Conservation (phyloP, 257 asterid species). For the Solanum sejunctum region DNA sequence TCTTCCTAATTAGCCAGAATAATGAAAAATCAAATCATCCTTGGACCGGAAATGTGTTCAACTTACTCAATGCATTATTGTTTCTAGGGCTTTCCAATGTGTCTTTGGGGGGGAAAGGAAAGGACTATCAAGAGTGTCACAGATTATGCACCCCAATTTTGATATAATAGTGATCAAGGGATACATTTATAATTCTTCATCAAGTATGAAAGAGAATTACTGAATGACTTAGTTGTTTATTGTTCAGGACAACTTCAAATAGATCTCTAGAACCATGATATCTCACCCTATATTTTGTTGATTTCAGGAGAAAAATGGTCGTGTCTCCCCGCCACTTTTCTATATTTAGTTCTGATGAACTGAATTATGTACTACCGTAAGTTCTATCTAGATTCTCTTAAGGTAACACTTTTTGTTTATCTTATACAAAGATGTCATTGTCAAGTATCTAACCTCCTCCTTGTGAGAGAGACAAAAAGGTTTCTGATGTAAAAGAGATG, state of each 20-base stretch:
- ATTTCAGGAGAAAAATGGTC: slow-evolving; percentile 62
- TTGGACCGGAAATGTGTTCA: too few species aligned
- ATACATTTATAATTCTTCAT: neutral
- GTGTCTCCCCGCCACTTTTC: slow-evolving; percentile 73
- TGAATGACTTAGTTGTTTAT: neutral
- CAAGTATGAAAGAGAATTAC: neutral
- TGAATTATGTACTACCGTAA: slow-evolving; percentile 74
- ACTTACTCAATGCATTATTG: too few species aligned
- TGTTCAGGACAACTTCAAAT: neutral
- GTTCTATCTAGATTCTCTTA: slow-evolving; percentile 10
- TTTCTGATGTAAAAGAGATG: neutral
- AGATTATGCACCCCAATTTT: neutral
- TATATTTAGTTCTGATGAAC: slow-evolving; percentile 64
- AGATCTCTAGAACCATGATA: neutral
- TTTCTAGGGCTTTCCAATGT: neutral
- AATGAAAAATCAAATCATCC: too few species aligned
- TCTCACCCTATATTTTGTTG: neutral
- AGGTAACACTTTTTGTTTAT: neutral
- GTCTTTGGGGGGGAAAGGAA: neutral
- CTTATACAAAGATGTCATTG: neutral
- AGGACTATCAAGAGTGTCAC: neutral
- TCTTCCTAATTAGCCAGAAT: too few species aligned
- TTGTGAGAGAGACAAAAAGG: neutral
- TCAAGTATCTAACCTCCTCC: neutral
- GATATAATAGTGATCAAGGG: neutral